Evolutionary conservation across 2,329 filamentous ascomycete genomes (phyloP).

Genomic region (Pseudopithomyces maydicus): DNA sequence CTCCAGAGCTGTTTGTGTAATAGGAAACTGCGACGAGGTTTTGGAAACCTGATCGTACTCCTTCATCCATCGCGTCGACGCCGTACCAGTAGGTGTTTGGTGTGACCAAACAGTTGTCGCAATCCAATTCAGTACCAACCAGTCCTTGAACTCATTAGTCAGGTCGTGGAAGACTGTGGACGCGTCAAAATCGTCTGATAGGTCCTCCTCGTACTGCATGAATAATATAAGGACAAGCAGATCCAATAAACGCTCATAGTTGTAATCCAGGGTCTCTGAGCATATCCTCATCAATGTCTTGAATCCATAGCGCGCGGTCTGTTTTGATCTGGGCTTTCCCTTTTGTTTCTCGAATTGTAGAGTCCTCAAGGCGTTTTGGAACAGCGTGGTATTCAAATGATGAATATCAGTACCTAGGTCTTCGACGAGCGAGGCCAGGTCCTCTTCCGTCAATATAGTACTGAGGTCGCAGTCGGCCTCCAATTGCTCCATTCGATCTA

Average conservation of each 20-base stretch:
- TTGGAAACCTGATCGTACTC: slow-evolving; percentile 30
- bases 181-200: slow-evolving; percentile 68
- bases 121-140: slow-evolving; percentile 42
- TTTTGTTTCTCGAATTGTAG: slow-evolving; percentile 48
- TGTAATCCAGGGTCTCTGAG: slow-evolving; percentile 76
- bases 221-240: slow-evolving; percentile 83
- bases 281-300: slow-evolving; percentile 76
- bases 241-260: slow-evolving; percentile 77
- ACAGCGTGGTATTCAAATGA: slow-evolving; percentile 55
- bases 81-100: slow-evolving; percentile 33
- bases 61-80: slow-evolving; percentile 31
- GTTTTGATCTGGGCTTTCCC: slow-evolving; percentile 48
- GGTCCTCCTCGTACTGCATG: slow-evolving; percentile 77
- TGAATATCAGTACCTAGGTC: slow-evolving; percentile 60
- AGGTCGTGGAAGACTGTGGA: slow-evolving; percentile 69
- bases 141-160: slow-evolving; percentile 46
- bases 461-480: slow-evolving; percentile 80
- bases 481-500: slow-evolving; percentile 77
- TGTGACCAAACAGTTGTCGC: slow-evolving; percentile 40
- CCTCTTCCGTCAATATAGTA: slow-evolving; percentile 80
- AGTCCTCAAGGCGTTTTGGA: slow-evolving; percentile 57
- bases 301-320: slow-evolving; percentile 75
- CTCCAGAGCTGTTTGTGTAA: slow-evolving; percentile 44
- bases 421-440: slow-evolving; percentile 62
- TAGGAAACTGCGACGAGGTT: slow-evolving; percentile 31